Base-by-base conservation (phyloP, 192 early-diverging fungal genomes). In the Geranomyces variabilis region DNA sequence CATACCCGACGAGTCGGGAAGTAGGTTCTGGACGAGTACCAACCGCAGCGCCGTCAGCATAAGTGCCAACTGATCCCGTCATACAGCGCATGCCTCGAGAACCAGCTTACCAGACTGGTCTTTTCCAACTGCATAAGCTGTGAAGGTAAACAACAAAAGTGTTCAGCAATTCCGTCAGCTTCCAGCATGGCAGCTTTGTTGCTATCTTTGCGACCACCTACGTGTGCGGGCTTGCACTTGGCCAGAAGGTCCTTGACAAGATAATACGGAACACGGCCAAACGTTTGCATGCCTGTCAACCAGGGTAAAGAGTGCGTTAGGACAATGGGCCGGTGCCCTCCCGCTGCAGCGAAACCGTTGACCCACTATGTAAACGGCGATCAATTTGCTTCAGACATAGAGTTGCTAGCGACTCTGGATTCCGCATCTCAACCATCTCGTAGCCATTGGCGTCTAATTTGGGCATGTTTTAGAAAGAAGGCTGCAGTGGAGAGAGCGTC, bases 221-320 rank as follows among this genome's bases (percentile, higher is more conserved):
- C 51, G 24, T 53, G 51, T 15, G n/a, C 51, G 15, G 51, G 51
- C 51, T n/a, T 53, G 24, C n/a, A n/a, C 51, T 53, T 53, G 2
- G n/a, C 15, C 51, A 53, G 7, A 53, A 53, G 19, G n/a, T 26
- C 51, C 51, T 53, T 53, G 51, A 53, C 51, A 17, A 53, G 51
- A 53, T 53, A 53, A 53, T 53, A 53, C 17, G 51, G 51, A 26
- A 53, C 51, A 6, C 51, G 19, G 7, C 51, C 51, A 17, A 53
- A 53, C 17, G 51, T 53, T 17, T 53, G 19, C 51, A 53, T 53
- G n/a, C 51, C 51, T 53, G 7, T 41, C 24, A 53, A 53, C 4
- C 24, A 17, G 6, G 15, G 4, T 53, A 4, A 26, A 53, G 51
- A 53, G 24, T 17, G 36, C 36, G 36, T 3, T 41, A n/a, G n/a